phyloP scores from a whole-genome alignment of 768 basidiomycete genomes.

The Phaffia tasmanica region DNA sequence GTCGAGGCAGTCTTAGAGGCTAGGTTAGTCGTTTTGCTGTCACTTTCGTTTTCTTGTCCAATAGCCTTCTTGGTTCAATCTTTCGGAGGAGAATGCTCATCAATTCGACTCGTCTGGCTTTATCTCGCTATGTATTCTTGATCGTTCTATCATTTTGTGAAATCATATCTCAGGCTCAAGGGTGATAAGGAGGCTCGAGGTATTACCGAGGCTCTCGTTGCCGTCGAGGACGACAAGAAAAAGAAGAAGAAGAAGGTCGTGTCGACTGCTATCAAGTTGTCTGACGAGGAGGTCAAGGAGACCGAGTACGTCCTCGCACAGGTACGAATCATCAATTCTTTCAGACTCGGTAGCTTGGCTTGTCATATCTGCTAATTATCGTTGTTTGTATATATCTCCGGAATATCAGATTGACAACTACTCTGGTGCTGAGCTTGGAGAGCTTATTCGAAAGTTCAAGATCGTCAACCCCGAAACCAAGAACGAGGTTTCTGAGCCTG shows the following conservation, averaged over 20 bases:
- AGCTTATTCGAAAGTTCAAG: slow-evolving; percentile 65
- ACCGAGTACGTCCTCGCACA: slow-evolving; percentile 81
- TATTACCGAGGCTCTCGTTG: slow-evolving; percentile 38
- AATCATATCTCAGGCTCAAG: slow-evolving; percentile 47
- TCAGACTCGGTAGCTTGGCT: neutral
- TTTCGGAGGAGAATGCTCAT: neutral
- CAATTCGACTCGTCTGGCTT: neutral
- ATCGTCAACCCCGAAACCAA: slow-evolving; percentile 84
- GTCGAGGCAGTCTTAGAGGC: slow-evolving; percentile 87
- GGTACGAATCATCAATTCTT: slow-evolving; percentile 44
- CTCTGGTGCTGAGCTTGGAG: slow-evolving; percentile 75
- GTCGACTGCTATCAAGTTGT: slow-evolving; percentile 55
- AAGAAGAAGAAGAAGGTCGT: slow-evolving; percentile 57
- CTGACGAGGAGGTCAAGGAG: slow-evolving; percentile 59
- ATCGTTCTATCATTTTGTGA: neutral
- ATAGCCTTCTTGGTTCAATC: neutral
- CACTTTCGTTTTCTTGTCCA: neutral
- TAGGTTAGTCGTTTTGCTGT: slow-evolving; percentile 4
- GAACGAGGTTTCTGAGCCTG: slow-evolving; percentile 84
- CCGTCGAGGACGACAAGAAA: slow-evolving; percentile 54
- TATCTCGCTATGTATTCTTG: no score
- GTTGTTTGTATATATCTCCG: neutral
- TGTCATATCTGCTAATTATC: neutral
- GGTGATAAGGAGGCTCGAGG: slow-evolving; percentile 86
- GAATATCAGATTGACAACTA: slow-evolving; percentile 74